phyloP scores from a whole-genome alignment of 169 alveolate genomes.

The Cryptosporidium muris region DNA sequence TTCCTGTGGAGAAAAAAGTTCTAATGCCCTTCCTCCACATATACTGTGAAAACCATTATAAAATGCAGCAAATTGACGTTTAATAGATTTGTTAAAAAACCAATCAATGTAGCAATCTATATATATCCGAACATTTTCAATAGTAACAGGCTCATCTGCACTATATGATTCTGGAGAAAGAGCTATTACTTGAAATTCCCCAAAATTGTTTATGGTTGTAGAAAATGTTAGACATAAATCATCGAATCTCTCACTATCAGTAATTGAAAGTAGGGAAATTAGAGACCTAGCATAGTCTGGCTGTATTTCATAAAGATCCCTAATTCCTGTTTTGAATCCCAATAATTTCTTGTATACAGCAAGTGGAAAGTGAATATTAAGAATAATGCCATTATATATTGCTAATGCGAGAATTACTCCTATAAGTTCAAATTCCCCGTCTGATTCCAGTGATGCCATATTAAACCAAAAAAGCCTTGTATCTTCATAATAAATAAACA shows the following conservation, averaged over 20 bases:
- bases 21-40: slow-evolving; percentile 78
- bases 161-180: slow-evolving; percentile 63
- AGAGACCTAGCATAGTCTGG: slow-evolving; percentile 82
- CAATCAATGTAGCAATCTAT: slow-evolving; percentile 82
- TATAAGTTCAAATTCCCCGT: slow-evolving; percentile 84
- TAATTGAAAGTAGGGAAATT: slow-evolving; percentile 54
- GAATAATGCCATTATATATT: slow-evolving; percentile 84
- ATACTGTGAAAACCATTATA: slow-evolving; percentile 85
- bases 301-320: slow-evolving; percentile 85
- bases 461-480: slow-evolving; percentile 87
- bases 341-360: slow-evolving; percentile 87
- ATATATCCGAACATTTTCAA: slow-evolving; percentile 81
- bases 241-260: slow-evolving; percentile 48
- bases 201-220: slow-evolving; percentile 62
- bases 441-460: slow-evolving; percentile 79
- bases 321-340: slow-evolving; percentile 77
- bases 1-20: slow-evolving; percentile 83
- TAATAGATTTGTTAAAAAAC: slow-evolving; percentile 80
- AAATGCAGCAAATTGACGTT: slow-evolving; percentile 80
- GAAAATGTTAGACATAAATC: slow-evolving; percentile 72
- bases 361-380: slow-evolving; percentile 88
- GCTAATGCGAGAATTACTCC: slow-evolving; percentile 91
- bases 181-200: slow-evolving; percentile 32
- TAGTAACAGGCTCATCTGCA: slow-evolving; percentile 76
- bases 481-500: slow-evolving; percentile 85